A percentile compares a stretch with the other conserved stretches of the same genome.
These are phyloP conservation scores for Botrytis aclada DNA, from an alignment of 2,329 filamentous ascomycete genomes.

Conservation along the genomic window DNA sequence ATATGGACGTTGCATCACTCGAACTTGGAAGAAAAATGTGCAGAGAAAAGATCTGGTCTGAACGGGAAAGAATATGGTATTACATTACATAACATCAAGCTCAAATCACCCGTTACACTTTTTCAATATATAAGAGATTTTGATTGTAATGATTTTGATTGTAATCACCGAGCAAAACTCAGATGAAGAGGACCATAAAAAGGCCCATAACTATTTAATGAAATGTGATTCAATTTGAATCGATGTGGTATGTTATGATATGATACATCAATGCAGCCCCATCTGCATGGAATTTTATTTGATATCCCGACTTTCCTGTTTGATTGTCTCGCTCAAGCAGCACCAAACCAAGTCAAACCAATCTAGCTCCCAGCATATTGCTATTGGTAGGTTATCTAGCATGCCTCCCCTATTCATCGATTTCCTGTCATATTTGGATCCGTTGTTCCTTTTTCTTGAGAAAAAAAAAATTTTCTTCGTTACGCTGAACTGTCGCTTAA, in stretches of 20 bases:
- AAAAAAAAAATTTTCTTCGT: too few species aligned
- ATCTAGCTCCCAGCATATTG: not conserved
- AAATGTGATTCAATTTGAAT: not conserved
- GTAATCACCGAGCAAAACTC: not conserved
- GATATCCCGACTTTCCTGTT: not conserved
- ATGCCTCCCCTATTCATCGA: not conserved
- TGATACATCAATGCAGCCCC: conserved; percentile 10
- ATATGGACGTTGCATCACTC: not conserved
- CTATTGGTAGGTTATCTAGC: not conserved
- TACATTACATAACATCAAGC: not conserved
- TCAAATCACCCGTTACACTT: not conserved
- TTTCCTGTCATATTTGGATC: not conserved
- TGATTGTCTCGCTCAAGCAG: not conserved
- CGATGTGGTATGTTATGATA: conserved; percentile 6
- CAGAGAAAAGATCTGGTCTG: not conserved
- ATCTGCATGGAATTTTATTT: not conserved
- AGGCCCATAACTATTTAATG: not conserved
- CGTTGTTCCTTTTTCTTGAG: not conserved
- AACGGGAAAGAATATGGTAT: too few species aligned
- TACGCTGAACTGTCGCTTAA: not conserved
- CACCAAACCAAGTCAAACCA: not conserved
- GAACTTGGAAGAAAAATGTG: not conserved
- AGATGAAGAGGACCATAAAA: not conserved
- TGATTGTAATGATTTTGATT: not conserved
- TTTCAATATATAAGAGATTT: not conserved